Base-by-base conservation (phyloP, 306 rosid genomes). In the Inga oerstediana region DNA sequence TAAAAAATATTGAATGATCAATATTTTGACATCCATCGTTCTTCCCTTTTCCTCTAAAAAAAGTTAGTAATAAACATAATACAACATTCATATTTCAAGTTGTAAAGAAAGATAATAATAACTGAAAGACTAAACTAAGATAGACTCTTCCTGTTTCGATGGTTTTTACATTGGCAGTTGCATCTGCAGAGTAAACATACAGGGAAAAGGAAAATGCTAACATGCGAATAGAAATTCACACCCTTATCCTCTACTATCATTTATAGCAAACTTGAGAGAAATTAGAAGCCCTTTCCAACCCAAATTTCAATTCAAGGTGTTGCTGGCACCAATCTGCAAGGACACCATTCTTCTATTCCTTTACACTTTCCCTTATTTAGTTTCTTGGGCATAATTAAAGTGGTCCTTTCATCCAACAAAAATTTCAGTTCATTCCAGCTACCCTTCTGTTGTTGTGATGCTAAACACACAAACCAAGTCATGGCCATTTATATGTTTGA, bases 341-440 rank as follows among this genome's bases (percentile, higher is more conserved):
- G 24, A 41, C 5, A 69, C 0, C 74, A 69, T 8, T 67, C n/a
- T 8, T 67, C 64, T 5, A 56, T 19, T 6, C 12, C 19, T 7
- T 19, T 37, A 37, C 10, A 2, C 30, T 19, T 68, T 20, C 27
- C 52, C 74, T 39, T 69, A 1, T 20, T 41, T 9, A 69, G 13
- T 68, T 69, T 39, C 15, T 8, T 20, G 24, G 13, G 51, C 5
- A 41, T 35, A 24, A 64, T 64, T 64, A 64, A 34, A 66, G 44
- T 16, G 49, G n/a, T n/a, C 74, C 27, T 69, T 39, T 69, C 74
- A 24, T 69, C 51, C 74, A 69, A 71, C 19, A n/a, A 43, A 69
- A 69, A 39, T 15, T 69, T 69, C 49, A 19, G 27, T 39, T 41
- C 22, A 41, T 41, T 35, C 74, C 14, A 41, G 74, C 51, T 19